A percentile compares a stretch with the other conserved stretches of the same genome.
phyloP scores from a whole-genome alignment of 225 moss, liverwort and hornwort genomes.

The Physcomitrellopsis africana region DNA sequence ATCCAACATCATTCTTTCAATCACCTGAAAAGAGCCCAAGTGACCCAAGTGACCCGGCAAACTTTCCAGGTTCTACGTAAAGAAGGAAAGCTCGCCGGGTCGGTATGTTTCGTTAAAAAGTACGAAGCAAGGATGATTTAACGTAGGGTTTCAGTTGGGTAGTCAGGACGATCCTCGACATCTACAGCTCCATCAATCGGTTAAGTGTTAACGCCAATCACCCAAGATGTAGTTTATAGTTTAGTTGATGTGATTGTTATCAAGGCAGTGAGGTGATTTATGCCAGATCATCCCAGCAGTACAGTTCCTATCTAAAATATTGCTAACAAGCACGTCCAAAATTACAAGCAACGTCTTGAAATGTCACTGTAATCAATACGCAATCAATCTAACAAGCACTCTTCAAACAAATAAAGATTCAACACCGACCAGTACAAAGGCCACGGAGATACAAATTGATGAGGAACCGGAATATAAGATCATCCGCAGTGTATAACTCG shows the following conservation, averaged over 20 bases:
- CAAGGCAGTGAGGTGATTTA: background rate
- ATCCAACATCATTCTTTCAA: constrained; percentile 12
- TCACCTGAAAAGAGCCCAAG: constrained; percentile 8
- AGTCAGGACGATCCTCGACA: background rate
- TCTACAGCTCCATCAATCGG: background rate
- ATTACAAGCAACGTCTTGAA: background rate
- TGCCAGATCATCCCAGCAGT: background rate
- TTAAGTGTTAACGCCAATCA: background rate
- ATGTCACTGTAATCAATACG: background rate
- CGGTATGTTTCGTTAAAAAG: background rate
- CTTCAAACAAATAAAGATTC: too few relatives aligned
- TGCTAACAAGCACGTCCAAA: background rate
- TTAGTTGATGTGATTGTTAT: background rate
- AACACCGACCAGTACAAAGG: background rate
- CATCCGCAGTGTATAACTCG: background rate
- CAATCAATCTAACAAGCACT: too few relatives aligned
- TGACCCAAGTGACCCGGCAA: background rate
- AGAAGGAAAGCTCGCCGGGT: background rate
- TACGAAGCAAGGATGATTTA: constrained; percentile 2
- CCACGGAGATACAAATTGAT: background rate
- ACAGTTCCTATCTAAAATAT: background rate
- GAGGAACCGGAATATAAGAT: background rate
- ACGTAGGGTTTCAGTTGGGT: constrained; percentile 6
- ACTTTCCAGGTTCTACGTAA: background rate
- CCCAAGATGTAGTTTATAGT: background rate